Percentiles rank a stretch among this genome's conserved stretches.
Evolutionary conservation across 2,329 filamentous ascomycete genomes (phyloP).

Genomic region (Akanthomyces uredinophilus): DNA sequence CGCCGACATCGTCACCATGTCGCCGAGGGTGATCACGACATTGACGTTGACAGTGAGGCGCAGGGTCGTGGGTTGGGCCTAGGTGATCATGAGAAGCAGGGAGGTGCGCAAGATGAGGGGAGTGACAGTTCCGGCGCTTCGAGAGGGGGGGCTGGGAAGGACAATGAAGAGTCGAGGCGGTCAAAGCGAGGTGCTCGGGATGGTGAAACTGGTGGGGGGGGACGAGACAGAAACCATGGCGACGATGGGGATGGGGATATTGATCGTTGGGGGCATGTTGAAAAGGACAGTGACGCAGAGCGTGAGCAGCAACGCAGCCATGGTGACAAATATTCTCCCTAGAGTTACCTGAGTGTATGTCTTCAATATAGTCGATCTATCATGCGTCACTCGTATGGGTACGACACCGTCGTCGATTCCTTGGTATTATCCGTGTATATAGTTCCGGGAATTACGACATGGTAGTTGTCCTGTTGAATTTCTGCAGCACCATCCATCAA

Average conservation of each 20-base stretch:
- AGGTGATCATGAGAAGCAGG: not conserved
- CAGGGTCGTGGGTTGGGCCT: not conserved
- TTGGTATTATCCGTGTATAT: too few species aligned
- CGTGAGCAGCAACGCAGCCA: constrained; percentile 20
- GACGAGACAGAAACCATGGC: not conserved
- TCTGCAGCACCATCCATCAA: too few species aligned
- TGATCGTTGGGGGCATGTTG: constrained; percentile 25
- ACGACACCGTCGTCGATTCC: too few species aligned
- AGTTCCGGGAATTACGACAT: too few species aligned
- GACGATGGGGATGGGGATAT: not conserved
- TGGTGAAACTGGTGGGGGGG: not conserved
- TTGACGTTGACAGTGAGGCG: constrained; percentile 21
- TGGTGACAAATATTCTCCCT: constrained; percentile 18
- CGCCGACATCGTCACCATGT: constrained; percentile 26
- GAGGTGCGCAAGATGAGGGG: not conserved
- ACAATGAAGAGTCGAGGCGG: not conserved
- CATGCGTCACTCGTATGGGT: too few species aligned
- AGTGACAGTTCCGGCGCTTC: not conserved
- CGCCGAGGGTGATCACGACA: constrained; percentile 24
- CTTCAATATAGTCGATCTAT: not conserved
- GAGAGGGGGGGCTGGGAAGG: not conserved
- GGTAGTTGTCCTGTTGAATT: too few species aligned
- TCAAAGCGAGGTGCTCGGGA: not conserved
- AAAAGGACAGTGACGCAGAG: constrained; percentile 22
- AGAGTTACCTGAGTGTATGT: not conserved